Base-by-base conservation (phyloP, 768 basidiomycete species). In the Russula olivacea region DNA sequence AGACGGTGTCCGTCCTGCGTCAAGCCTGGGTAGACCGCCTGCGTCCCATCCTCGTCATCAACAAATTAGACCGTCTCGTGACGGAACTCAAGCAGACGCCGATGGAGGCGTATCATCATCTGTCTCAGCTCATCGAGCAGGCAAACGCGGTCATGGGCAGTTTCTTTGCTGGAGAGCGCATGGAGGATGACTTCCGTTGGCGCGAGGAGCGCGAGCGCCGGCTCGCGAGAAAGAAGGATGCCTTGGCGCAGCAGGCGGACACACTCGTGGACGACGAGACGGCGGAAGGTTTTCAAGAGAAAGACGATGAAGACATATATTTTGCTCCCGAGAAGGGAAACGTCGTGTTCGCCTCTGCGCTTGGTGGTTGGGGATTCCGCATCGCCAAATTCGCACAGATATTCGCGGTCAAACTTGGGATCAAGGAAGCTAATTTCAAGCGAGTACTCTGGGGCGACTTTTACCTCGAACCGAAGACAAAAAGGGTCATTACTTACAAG, bases 141-240 rank as follows among this genome's bases (percentile, higher is more conserved):
- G 95, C 98, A 28, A 99, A 98, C 70, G 97, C 94, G 0, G 92
- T 98, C 55, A 96, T 98, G 93, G 97, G 97, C 0, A 84, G 85
- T 61, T 95, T 98, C 74, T 98, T 94, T 70, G 93, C 95, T 4
- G 83, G 89, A 2, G 96, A 98, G 65, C 79, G 97, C 19, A 97
- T 98, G 94, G 94, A 96, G 66, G 94, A 98, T 65, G 95, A 98
- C 74, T 74, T 93, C 23, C 81, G 92, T 15, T 97, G 97, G 93
- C 79, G 89, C 66, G 96, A 98, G 77, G 92, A 93, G 66, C 85
- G 91, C 32, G 93, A 98, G 69, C 81, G 85, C 23, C 83, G 94
- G 14, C 75, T 96, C 19, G 86, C 85, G 14, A 81, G 80, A 25
- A 89, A 91, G 76, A 91, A 85, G 68, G 88, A 90, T 59, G 85